A percentile compares a stretch with the other conserved stretches of the same genome.
Conservation (phyloP, 306 rosid genomes). For the Pueraria montana region DNA sequence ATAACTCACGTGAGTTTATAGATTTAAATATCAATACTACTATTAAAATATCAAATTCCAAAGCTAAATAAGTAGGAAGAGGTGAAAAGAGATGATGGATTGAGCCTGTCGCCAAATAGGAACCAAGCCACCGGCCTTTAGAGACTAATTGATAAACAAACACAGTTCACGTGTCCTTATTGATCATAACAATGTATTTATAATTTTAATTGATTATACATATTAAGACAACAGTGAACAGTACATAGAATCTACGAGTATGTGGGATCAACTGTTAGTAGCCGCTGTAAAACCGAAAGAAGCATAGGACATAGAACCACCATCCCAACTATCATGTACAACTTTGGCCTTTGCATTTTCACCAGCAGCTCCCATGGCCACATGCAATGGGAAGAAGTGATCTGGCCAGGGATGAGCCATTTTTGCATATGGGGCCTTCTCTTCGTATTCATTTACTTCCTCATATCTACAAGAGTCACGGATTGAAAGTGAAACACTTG, state of each 20-base stretch:
- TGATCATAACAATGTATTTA: neutral
- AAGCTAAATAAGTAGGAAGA: neutral
- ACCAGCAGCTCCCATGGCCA: conserved; percentile 64
- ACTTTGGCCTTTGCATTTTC: conserved; percentile 54
- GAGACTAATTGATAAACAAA: neutral
- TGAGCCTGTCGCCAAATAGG: neutral
- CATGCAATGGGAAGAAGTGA: conserved; percentile 61
- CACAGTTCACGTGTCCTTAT: neutral
- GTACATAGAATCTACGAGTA: neutral
- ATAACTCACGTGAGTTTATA: neutral
- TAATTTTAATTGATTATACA: conserved; percentile 6
- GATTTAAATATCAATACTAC: neutral
- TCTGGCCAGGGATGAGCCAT: conserved; percentile 58
- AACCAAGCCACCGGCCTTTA: neutral
- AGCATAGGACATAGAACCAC: conserved; percentile 52
- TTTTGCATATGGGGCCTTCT: conserved; percentile 58
- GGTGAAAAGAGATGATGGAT: neutral
- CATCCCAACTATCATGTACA: conserved; percentile 58
- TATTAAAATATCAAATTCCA: neutral
- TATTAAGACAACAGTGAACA: neutral
- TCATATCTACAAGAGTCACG: conserved; percentile 44
- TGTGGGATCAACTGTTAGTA: neutral
- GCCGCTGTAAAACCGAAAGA: conserved; percentile 49
- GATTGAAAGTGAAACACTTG: conserved; percentile 1
- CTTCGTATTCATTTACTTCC: conserved; percentile 51